phyloP scores from a whole-genome alignment of 2,329 filamentous ascomycete species.

The Venturia pyrina region DNA sequence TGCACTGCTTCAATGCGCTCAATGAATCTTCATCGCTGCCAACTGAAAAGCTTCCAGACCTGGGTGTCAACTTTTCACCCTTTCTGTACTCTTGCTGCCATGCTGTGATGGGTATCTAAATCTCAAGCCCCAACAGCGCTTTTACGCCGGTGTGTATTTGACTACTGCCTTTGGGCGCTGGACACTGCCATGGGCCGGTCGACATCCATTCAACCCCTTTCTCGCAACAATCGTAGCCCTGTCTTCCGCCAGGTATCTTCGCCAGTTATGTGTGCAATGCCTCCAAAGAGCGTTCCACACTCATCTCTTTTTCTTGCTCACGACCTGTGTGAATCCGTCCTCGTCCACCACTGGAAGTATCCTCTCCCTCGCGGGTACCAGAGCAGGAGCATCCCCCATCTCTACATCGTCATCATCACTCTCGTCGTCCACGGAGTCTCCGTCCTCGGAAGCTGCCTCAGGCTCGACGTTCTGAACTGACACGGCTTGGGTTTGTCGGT shows the following conservation, averaged over 20 bases:
- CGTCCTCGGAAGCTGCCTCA: constrained; percentile 15
- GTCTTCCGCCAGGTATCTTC: neutral
- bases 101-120: too few relatives aligned
- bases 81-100: too few relatives aligned
- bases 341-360: constrained; percentile 30
- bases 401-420: constrained; percentile 16
- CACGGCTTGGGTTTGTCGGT: constrained; percentile 52
- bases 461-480: constrained; percentile 16
- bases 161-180: too few relatives aligned
- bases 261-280: neutral
- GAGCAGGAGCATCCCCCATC: constrained; percentile 17
- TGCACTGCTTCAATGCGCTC: too few relatives aligned
- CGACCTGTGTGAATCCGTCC: constrained; percentile 33
- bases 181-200: neutral
- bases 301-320: constrained; percentile 27
- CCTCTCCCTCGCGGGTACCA: constrained; percentile 25
- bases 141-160: too few relatives aligned
- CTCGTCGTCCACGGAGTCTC: constrained; percentile 14
- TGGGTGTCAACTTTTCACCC: too few relatives aligned
- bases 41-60: too few relatives aligned
- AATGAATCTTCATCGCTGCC: too few relatives aligned
- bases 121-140: too few relatives aligned
- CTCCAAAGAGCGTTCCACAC: neutral
- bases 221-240: neutral
- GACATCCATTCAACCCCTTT: neutral